Evolutionary conservation across 1,139 yeast species (phyloP), one percentile per base, ranked within the genome.

Genomic region (Suhomyces bribrorum): DNA sequence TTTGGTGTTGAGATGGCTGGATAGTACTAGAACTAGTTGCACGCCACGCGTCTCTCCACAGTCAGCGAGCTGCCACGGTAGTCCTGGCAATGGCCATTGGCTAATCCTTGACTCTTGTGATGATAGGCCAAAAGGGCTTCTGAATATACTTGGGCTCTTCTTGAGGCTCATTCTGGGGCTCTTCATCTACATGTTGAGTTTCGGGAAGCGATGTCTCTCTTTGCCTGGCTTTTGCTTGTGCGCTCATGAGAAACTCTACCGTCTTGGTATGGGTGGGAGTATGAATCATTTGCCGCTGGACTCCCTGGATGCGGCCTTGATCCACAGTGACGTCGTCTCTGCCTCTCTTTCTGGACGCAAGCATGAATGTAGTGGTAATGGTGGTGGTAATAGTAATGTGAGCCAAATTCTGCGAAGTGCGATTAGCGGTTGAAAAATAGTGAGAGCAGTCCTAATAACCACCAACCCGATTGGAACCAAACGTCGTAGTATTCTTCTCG

Each of bases 221-320:
- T 34, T 28, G 34, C 29, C 25, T 13, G 23, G 28, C 16, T 20
- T 31, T 29, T 16, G 35, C 33, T 35, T 18, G 38, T 12, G 35
- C 31, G 8, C 13, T 17, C 61, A 68, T 55, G 56, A 68, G 46
- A 49, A 66, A 44, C 12, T 54, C 43, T 1, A 68, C 57, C 0
- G 73, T 68, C 23, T 49, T 44, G 7, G 50, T 37, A 39, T 68
- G 74, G 5, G 49, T 48, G 28, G 66, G 68, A 7, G 64, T 47
- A 37, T 58, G 66, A 20, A 68, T 66, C 36, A 50, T 52, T 8
- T 45, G 38, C 2, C 46, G 48, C 43, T 67, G 73, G 34, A 49
- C 31, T 20, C 59, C 49, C 39, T 64, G 63, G 20, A 29, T 23
- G 14, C 29, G 6, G 13, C 26, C 24, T 14, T 30, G 28, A 7